Evolutionary conservation across 768 basidiomycete species (phyloP).

Genomic region (Auriscalpium orientale): DNA sequence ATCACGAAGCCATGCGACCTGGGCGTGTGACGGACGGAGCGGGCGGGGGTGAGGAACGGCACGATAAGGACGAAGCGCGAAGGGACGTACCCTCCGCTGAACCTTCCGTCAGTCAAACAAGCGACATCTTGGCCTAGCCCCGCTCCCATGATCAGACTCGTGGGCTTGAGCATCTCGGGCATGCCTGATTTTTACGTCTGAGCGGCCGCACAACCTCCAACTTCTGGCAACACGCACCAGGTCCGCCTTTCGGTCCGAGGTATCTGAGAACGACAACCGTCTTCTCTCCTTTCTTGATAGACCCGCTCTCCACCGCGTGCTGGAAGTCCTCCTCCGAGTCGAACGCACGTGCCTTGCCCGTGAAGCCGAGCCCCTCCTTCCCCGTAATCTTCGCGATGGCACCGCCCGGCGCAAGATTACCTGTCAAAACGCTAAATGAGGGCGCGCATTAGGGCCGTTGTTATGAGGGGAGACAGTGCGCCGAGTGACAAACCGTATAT

Average conservation of each 20-base stretch:
- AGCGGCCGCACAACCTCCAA: neutral
- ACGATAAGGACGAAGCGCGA: neutral
- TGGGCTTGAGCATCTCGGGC: slow-evolving; percentile 99
- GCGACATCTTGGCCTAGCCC: slow-evolving; percentile 94
- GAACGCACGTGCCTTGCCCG: slow-evolving; percentile 88
- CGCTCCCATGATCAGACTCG: slow-evolving; percentile 97
- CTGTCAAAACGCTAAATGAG: slow-evolving; percentile 69
- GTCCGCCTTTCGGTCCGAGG: slow-evolving; percentile 94
- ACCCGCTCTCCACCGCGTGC: slow-evolving; percentile 78
- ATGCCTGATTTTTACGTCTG: slow-evolving; percentile 52
- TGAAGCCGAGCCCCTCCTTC: slow-evolving; percentile 86
- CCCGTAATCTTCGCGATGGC: slow-evolving; percentile 97
- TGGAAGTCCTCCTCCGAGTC: slow-evolving; percentile 86
- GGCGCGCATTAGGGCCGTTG: neutral
- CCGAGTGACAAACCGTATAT: slow-evolving; percentile 58
- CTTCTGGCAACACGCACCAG: slow-evolving; percentile 46
- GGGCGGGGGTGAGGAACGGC: slow-evolving; percentile 11
- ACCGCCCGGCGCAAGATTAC: slow-evolving; percentile 90
- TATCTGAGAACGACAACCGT: slow-evolving; percentile 93
- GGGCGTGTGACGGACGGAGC: slow-evolving; percentile 8
- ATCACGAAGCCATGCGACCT: slow-evolving; percentile 97
- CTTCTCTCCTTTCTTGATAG: slow-evolving; percentile 93
- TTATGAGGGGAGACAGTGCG: neutral
- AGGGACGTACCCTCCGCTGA: slow-evolving; percentile 84
- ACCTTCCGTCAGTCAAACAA: slow-evolving; percentile 94